Evolutionary conservation across 257 asterid species (phyloP).

Genomic region (Gardenia jasminoides): DNA sequence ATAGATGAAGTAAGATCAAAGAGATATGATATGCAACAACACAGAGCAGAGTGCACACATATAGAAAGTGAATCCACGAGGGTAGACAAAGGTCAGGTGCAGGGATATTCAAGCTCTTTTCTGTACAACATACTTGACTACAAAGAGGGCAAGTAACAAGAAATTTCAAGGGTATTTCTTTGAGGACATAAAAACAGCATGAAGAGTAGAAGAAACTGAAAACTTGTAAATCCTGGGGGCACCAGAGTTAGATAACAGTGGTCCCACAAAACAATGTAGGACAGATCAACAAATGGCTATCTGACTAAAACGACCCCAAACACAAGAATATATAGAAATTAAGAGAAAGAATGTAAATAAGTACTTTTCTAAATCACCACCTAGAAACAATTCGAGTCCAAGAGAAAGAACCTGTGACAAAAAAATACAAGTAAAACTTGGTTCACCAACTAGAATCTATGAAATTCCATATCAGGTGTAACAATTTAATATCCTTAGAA

Average conservation of each 20-base stretch:
- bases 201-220: neutral
- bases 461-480: neutral
- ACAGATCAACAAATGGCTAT: neutral
- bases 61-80: neutral
- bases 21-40: neutral
- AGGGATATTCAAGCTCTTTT: neutral
- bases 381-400: neutral
- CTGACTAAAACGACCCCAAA: constrained; percentile 11
- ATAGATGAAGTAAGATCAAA: neutral
- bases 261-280: neutral
- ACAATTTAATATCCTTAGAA: neutral
- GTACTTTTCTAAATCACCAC: neutral
- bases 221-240: neutral
- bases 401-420: neutral
- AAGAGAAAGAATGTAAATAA: neutral
- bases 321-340: neutral
- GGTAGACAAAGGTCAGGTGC: neutral
- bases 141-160: neutral
- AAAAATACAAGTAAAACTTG: neutral
- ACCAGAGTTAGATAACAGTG: neutral
- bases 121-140: neutral
- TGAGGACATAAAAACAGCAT: neutral
- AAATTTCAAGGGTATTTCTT: neutral
- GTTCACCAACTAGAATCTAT: neutral
- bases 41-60: neutral